Evolutionary conservation across 129 eudicot genomes (phyloP).

Genomic region (Heracleum sosnowskyi): DNA sequence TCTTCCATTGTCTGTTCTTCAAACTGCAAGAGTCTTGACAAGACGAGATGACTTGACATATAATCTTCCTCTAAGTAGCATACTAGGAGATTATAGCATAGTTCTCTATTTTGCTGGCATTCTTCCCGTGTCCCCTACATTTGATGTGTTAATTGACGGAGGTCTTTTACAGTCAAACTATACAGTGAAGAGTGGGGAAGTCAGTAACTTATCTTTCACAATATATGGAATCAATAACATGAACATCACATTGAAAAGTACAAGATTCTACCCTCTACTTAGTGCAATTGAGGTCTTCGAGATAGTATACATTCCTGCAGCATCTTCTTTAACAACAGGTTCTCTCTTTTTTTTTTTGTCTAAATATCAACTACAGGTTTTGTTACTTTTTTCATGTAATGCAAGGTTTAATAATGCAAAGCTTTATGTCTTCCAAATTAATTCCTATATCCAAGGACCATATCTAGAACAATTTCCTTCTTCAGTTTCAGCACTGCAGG

Average conservation of each 20-base stretch:
- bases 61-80: constrained; percentile 43
- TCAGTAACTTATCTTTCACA: constrained; percentile 32
- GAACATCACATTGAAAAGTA: constrained; percentile 56
- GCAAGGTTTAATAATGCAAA: background rate
- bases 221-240: constrained; percentile 39
- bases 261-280: constrained; percentile 59
- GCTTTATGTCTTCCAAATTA: background rate
- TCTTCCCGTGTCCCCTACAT: constrained; percentile 74
- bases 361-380: constrained; percentile 59
- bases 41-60: constrained; percentile 57
- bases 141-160: constrained; percentile 60
- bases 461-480: background rate
- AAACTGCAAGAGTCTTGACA: constrained; percentile 76
- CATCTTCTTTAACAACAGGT: constrained; percentile 90
- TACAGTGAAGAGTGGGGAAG: constrained; percentile 48
- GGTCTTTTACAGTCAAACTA: constrained; percentile 57
- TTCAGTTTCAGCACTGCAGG: constrained; percentile 92
- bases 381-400: background rate
- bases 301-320: constrained; percentile 61
- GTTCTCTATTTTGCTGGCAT: constrained; percentile 82
- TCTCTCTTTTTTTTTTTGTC: too few species aligned
- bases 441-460: constrained; percentile 10
- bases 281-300: constrained; percentile 83
- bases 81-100: constrained; percentile 53
- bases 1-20: constrained; percentile 62